Evolutionary conservation across 352 stramenopile genomes (phyloP).

Genomic region (Phytophthora colocasiae): DNA sequence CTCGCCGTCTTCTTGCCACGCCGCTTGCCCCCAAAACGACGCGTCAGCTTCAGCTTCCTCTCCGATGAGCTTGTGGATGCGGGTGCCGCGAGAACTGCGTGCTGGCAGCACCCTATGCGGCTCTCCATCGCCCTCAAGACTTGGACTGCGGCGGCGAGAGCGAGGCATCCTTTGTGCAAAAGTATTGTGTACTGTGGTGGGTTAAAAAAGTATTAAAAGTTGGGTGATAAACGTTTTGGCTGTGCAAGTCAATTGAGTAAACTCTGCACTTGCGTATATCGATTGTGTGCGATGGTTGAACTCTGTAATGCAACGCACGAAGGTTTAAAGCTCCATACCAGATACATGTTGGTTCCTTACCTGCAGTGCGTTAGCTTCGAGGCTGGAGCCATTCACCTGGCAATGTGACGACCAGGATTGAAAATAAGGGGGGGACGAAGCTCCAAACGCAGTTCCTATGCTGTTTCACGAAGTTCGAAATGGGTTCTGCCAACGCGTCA

Average conservation of each 20-base stretch:
- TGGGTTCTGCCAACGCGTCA: no score
- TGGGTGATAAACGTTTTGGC: neutral
- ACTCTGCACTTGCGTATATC: no score
- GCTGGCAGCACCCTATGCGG: conserved; percentile 58
- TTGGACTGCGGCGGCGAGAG: conserved; percentile 18
- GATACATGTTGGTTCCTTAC: neutral
- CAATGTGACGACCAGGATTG: neutral
- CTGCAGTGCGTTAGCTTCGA: neutral
- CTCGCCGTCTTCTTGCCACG: conserved; percentile 85
- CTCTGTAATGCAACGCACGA: neutral
- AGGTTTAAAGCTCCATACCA: neutral
- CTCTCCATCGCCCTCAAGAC: conserved; percentile 16
- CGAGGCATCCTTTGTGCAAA: conserved; percentile 18
- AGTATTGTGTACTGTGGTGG: neutral
- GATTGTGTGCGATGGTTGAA: no score
- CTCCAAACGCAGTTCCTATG: neutral
- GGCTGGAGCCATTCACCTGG: neutral
- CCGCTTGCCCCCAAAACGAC: conserved; percentile 88
- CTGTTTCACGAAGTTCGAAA: neutral
- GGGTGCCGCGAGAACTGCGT: conserved; percentile 70
- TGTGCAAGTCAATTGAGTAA: no score
- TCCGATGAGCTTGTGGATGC: conserved; percentile 87
- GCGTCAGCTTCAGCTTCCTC: conserved; percentile 89
- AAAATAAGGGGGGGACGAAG: neutral
- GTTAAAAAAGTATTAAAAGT: neutral